Evolutionary conservation across 1,139 yeast genomes (phyloP).

Genomic region (Suhomyces wounanorum): DNA sequence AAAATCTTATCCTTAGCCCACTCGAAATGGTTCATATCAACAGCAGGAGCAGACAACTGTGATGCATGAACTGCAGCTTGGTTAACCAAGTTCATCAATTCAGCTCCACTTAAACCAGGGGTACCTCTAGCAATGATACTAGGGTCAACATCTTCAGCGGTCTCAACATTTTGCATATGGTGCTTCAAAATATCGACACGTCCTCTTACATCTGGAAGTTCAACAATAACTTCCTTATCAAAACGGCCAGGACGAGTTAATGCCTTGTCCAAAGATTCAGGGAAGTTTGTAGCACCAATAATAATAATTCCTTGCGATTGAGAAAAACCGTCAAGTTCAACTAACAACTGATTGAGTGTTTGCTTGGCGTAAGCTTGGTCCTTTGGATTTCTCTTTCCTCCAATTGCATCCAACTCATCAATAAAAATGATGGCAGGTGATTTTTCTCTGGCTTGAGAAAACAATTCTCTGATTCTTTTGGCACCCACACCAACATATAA

Average conservation of each 20-base stretch:
- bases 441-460: slow-evolving; percentile 88
- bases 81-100: slow-evolving; percentile 88
- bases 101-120: slow-evolving; percentile 98
- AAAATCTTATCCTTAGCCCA: slow-evolving; percentile 99
- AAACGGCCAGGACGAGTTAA: slow-evolving; percentile 98
- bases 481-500: slow-evolving; percentile 99
- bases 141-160: slow-evolving; percentile 83
- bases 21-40: slow-evolving; percentile 89
- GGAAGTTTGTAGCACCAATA: slow-evolving; percentile 98
- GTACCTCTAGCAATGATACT: slow-evolving; percentile 93
- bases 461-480: slow-evolving; percentile 91
- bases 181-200: slow-evolving; percentile 89
- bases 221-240: slow-evolving; percentile 93
- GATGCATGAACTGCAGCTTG: slow-evolving; percentile 98
- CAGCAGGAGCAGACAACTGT: slow-evolving; percentile 86
- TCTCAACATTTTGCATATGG: slow-evolving; percentile 89
- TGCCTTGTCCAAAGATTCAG: slow-evolving; percentile 95
- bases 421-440: slow-evolving; percentile 97
- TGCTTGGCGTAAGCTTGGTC: slow-evolving; percentile 98
- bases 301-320: slow-evolving; percentile 92
- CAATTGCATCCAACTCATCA: slow-evolving; percentile 97
- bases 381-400: slow-evolving; percentile 95
- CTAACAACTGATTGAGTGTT: slow-evolving; percentile 91
- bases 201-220: slow-evolving; percentile 96
- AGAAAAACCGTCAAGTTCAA: slow-evolving; percentile 94